phyloP scores from a whole-genome alignment of 805 yeast species.

The Metschnikowia matae region DNA sequence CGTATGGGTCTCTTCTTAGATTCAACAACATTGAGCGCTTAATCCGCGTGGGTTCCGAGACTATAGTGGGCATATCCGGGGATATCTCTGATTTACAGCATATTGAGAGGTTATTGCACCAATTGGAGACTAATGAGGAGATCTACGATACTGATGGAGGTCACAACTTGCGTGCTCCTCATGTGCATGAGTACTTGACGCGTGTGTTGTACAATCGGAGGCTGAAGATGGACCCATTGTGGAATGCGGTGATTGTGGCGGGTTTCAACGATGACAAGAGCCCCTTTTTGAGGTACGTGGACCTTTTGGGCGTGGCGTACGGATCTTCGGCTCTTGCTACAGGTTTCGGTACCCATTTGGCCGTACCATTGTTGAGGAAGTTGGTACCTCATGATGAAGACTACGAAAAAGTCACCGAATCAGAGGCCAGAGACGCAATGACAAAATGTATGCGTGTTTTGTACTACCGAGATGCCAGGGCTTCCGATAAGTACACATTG shows the following conservation, averaged over 20 bases:
- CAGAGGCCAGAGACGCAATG: conserved; percentile 71
- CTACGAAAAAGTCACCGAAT: conserved; percentile 61
- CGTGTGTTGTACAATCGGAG: conserved; percentile 83
- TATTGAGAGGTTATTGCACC: conserved; percentile 67
- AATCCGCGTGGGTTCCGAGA: conserved; percentile 74
- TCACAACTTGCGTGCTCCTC: conserved; percentile 68
- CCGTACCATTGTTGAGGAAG: conserved; percentile 85
- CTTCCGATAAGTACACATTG: conserved; percentile 77
- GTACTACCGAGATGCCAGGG: conserved; percentile 94
- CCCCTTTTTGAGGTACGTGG: conserved; percentile 82
- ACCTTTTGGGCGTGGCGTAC: conserved; percentile 87
- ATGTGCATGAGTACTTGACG: conserved; percentile 82
- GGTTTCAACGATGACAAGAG: conserved; percentile 67
- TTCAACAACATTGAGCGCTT: conserved; percentile 83
- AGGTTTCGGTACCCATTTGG: conserved; percentile 95
- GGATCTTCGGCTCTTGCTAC: conserved; percentile 87
- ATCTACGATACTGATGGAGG: conserved; percentile 70
- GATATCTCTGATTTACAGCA: conserved; percentile 93
- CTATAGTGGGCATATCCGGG: conserved; percentile 91
- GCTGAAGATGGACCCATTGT: conserved; percentile 89
- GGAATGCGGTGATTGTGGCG: conserved; percentile 92
- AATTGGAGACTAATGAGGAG: conserved; percentile 68
- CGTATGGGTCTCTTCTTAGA: conserved; percentile 90
- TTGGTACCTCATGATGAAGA: conserved; percentile 77
- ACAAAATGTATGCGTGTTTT: conserved; percentile 89